Base-by-base conservation (phyloP, 1,284 basidiomycete genomes). In the Ganoderma boninense region DNA sequence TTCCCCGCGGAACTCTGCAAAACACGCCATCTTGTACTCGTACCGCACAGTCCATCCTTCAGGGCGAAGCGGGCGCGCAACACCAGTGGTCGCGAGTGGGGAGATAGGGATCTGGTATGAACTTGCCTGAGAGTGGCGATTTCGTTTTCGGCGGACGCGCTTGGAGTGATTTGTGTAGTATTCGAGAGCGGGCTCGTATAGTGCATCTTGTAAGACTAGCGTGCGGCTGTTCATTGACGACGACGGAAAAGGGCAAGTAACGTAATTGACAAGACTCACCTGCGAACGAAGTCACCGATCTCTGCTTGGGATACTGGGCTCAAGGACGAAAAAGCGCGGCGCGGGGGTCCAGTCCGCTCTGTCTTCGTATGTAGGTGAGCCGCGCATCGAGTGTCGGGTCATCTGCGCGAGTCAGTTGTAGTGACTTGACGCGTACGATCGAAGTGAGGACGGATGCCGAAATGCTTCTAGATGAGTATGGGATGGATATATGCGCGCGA, bases 1-100 rank as follows among this genome's bases (percentile, higher is more conserved):
- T 79, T 99, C 97, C 23, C 95, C 92, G 66, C 96, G 84, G 76
- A 98, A 94, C 81, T 99, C 97, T 0, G 97, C 96, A 80, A 99
- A 98, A 74, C 95, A 94, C 0, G 93, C 97, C 85, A 97, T 93
- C 83, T 99, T 99, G 85, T 96, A 99, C 80, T 98, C 96, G 78
- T 97, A 97, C 26, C 97, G 86, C n/a, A 97, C 95, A 0, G 92
- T 94, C 97, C 97, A 99, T 0, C 97, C 97, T 80, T 96, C 93
- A 0, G 93, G 87, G 20, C 92, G 85, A 7, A 99, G 82, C 1
- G 92, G 90, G 32, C 92, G 86, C 2, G 86, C 77, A 52, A 84
- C 77, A 35, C 76, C 82, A 14, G 85, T 79, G 62, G 82, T 81
- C 20, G 84, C 86, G 23, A 87, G 71, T 26, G 86, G 80, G 65